These are phyloP conservation scores for Dispira parvispora DNA, from an alignment of 192 early-diverging fungal genomes.

Conservation along the genomic window DNA sequence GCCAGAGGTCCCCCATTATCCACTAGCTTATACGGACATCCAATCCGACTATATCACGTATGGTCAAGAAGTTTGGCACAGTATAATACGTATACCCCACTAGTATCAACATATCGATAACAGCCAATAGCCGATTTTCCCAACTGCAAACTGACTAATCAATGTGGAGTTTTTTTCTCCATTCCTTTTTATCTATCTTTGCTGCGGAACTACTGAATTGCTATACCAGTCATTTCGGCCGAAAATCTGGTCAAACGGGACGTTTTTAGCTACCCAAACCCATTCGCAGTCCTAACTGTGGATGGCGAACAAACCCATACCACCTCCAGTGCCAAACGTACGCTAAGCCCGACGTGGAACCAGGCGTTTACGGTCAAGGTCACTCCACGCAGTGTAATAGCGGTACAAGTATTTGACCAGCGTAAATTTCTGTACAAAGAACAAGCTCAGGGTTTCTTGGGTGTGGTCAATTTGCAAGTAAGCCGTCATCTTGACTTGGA, in stretches of 20 bases:
- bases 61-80: not conserved
- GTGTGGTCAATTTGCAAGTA: conserved; percentile 75
- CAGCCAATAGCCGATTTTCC: not conserved
- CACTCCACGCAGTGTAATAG: conserved; percentile 47
- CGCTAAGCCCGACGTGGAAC: conserved; percentile 95
- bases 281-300: conserved; percentile 90
- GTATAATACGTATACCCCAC: not conserved
- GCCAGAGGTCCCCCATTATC: not conserved
- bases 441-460: conserved; percentile 79
- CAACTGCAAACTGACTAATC: not conserved
- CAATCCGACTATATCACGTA: not conserved
- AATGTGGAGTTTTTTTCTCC: not conserved
- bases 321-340: conserved; percentile 69
- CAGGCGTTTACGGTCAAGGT: conserved; percentile 38
- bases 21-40: not conserved
- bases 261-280: conserved; percentile 82
- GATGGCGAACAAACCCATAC: conserved; percentile 93
- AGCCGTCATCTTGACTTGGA: conserved; percentile 65
- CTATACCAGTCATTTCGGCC: conserved; percentile 61
- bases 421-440: conserved; percentile 85
- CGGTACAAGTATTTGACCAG: conserved; percentile 96
- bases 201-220: too few relatives aligned
- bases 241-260: conserved; percentile 84
- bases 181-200: not conserved
- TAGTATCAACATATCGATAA: not conserved